These are phyloP conservation scores for Achaetomium macrosporum DNA, from an alignment of 2,329 filamentous ascomycete genomes.

Conservation along the genomic window DNA sequence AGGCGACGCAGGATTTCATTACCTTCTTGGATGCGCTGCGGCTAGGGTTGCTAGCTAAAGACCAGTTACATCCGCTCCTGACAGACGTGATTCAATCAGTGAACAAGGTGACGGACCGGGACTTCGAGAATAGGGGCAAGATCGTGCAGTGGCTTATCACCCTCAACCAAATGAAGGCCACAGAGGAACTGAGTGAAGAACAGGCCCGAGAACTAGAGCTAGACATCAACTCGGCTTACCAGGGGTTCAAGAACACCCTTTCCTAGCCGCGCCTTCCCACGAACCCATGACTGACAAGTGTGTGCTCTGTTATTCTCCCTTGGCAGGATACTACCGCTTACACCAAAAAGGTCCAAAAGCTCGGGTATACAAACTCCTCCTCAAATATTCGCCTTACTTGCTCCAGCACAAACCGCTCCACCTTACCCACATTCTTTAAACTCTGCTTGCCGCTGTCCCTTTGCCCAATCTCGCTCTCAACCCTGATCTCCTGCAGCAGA, in stretches of 20 bases:
- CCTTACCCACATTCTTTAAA: conserved; percentile 96
- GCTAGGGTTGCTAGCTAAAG: conserved; percentile 86
- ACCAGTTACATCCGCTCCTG: conserved; percentile 89
- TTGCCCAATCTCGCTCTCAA: conserved; percentile 96
- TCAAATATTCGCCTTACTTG: conserved; percentile 97
- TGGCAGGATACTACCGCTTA: not conserved
- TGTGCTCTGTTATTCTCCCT: too few species aligned
- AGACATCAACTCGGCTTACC: conserved; percentile 90
- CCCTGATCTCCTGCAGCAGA: conserved; percentile 83
- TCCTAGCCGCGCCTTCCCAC: conserved; percentile 34
- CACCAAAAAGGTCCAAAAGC: conserved; percentile 95
- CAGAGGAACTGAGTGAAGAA: conserved; percentile 80
- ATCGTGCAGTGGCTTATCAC: conserved; percentile 98
- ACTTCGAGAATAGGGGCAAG: conserved; percentile 93
- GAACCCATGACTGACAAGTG: not conserved
- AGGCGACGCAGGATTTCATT: conserved; percentile 97
- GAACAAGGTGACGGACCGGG: conserved; percentile 90
- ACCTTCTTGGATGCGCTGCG: conserved; percentile 94
- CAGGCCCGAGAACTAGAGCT: conserved; percentile 85
- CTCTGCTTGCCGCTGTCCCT: conserved; percentile 89
- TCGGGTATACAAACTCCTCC: conserved; percentile 97
- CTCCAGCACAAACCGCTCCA: conserved; percentile 94
- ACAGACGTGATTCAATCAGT: conserved; percentile 96
- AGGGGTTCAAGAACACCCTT: conserved; percentile 82
- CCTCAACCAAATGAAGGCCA: conserved; percentile 95